Evolutionary conservation across 495 filamentous ascomycete genomes (phyloP).

Genomic region (Cercophora samala): DNA sequence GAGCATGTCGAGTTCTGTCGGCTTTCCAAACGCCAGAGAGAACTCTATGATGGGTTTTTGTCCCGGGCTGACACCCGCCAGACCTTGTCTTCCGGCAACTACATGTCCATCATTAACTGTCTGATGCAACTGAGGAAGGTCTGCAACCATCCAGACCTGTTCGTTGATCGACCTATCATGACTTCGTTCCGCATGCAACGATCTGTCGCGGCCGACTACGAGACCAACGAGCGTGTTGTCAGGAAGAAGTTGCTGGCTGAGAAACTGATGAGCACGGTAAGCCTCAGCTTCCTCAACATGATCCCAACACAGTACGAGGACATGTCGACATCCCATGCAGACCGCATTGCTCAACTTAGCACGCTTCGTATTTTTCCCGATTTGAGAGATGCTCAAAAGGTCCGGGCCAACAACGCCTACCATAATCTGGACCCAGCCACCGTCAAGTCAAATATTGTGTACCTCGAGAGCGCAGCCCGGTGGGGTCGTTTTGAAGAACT

Average conservation of each 20-base stretch:
- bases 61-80: slow-evolving; percentile 86
- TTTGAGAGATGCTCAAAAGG: slow-evolving; percentile 60
- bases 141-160: slow-evolving; percentile 97
- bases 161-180: slow-evolving; percentile 96
- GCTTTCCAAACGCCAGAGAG: slow-evolving; percentile 89
- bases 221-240: slow-evolving; percentile 70
- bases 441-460: slow-evolving; percentile 65
- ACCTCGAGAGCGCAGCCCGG: slow-evolving; percentile 67
- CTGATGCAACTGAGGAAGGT: slow-evolving; percentile 97
- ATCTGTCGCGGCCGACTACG: slow-evolving; percentile 74
- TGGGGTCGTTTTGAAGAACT: slow-evolving; percentile 74
- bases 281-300: slow-evolving; percentile 77
- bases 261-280: slow-evolving; percentile 62
- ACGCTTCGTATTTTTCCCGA: slow-evolving; percentile 59
- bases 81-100: slow-evolving; percentile 90
- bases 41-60: slow-evolving; percentile 95
- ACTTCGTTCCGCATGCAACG: slow-evolving; percentile 92
- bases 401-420: slow-evolving; percentile 56
- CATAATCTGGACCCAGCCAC: slow-evolving; percentile 57
- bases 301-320: slow-evolving; percentile 69
- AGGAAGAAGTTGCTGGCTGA: slow-evolving; percentile 62
- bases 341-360: slow-evolving; percentile 61
- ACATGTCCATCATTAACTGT: slow-evolving; percentile 96
- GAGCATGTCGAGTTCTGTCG: slow-evolving; percentile 95
- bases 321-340: slow-evolving; percentile 57